These are phyloP conservation scores for Trichaptum fuscoviolaceum DNA, from an alignment of 768 basidiomycete genomes.

Conservation along the genomic window DNA sequence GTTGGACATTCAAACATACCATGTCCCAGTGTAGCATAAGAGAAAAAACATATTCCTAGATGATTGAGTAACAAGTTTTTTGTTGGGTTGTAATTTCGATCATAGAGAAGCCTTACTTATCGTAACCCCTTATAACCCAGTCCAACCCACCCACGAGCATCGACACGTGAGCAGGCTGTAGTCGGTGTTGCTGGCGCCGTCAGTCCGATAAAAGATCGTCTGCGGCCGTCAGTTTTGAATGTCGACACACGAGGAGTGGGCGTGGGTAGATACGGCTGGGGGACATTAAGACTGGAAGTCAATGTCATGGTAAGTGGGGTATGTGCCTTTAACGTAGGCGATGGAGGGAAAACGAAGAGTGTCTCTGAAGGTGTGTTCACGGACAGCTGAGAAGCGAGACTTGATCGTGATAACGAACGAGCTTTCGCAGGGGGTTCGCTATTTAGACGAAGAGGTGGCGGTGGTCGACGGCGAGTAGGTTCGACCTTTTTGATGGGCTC, in stretches of 20 bases:
- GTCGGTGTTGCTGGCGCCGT: constrained; percentile 68
- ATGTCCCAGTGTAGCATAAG: neutral
- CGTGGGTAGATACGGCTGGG: constrained; percentile 50
- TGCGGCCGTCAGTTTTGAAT: constrained; percentile 54
- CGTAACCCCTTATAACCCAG: neutral
- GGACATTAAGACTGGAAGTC: constrained; percentile 50
- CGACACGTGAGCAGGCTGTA: constrained; percentile 77
- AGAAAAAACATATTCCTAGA: neutral
- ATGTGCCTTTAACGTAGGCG: constrained; percentile 49
- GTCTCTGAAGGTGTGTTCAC: constrained; percentile 61
- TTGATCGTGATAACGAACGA: constrained; percentile 8
- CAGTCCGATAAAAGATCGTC: constrained; percentile 70
- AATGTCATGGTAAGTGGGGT: constrained; percentile 83
- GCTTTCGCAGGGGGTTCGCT: constrained; percentile 21
- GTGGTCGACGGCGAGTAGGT: constrained; percentile 30
- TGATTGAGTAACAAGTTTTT: neutral
- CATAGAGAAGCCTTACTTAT: neutral
- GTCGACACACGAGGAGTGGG: constrained; percentile 68
- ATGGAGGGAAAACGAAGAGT: constrained; percentile 82
- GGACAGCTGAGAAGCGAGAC: neutral
- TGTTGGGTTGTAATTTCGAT: neutral
- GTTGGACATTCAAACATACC: neutral
- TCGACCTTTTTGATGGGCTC: constrained; percentile 6
- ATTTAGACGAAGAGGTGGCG: constrained; percentile 52
- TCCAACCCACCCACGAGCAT: constrained; percentile 76